Evolutionary conservation across 1,284 basidiomycete genomes (phyloP), one percentile per base, ranked within the genome.

Genomic region (Apiotrichum gamsii): DNA sequence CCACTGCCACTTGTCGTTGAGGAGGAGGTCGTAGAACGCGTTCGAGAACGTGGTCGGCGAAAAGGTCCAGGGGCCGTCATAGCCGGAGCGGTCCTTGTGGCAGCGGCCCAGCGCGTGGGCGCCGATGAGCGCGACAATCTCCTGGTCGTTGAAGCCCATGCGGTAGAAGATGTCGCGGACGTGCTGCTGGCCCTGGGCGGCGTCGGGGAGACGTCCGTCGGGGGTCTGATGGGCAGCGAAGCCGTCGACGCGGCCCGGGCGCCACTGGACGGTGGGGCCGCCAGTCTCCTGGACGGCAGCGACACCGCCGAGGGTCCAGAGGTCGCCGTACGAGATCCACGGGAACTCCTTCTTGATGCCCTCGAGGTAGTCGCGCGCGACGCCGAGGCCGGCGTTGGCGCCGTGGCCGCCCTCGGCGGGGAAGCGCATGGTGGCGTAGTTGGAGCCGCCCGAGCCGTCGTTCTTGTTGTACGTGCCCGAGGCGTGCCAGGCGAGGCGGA

Each of bases 111-210:
- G 82, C 53, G 90, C 90, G 70, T 98, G 94, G 36, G 89, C 93
- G 60, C 94, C 94, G 28, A 82, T 82, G 57, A 98, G 84, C 43
- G 93, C 91, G 48, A 96, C 93, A 47, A 93, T 93, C 74, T 93
- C 90, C 72, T 91, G 89, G 76, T 97, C 94, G 72, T 94, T 89
- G 79, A 96, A 93, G 47, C 88, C 89, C 88, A 91, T 90, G 60
- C 90, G 86, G 74, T 87, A 83, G 75, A 94, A 94, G 70, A 95
- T 87, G 80, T 85, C 59, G 21, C 94, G 81, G 51, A 97, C 75
- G 71, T 98, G 94, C 68, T 89, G 82, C 47, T 82, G 74, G 39
- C 87, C 91, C 71, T 88, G 84, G 21, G 82, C 66, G 31, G 84
- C 94, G 69, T 97, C 94, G 19, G 94, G 94, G 32, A 98, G 82